Evolutionary conservation across 208 protist species (phyloP), one percentile per base, ranked within the genome.

Genomic region (Entamoeba dispar): DNA sequence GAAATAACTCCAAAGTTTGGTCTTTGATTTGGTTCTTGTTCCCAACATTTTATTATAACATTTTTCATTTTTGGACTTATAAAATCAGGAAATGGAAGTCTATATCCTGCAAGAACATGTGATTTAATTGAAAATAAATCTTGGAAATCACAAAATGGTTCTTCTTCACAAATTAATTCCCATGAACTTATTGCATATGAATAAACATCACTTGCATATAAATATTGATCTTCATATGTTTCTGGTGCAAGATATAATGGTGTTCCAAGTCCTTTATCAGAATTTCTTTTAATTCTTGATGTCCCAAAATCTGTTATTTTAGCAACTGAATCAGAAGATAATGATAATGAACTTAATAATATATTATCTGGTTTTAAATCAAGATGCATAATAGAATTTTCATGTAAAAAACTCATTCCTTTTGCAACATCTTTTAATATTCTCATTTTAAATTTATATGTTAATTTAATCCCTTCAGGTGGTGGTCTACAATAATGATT

Each of bases 291-390:
- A 69, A 69, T 69, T 69, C 55, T 14, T 69, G 55, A 69, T 2
- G 55, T 69, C 3, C 55, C 95, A 4, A 96, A 92, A 90, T 96
- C 95, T 31, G 94, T 95, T 19, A 96, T 92, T 91, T 96, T 96
- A 73, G 94, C 34, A 31, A 92, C 27, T 15, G 61, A 91, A 77
- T 91, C 17, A 15, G 55, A 69, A 22, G 12, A 27, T 14, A 69
- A 27, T 14, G 55, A 69, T 69, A 69, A 69, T 27, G 49, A 52
- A 27, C 49, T 50, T 49, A 95, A 38, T 49, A 95, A 95, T 14
- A 96, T 95, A 43, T 96, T 96, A 12, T 94, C 92, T 7, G 95
- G 94, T 93, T 96, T 96, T 15, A 95, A 92, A 91, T 96, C 95
- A 4, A 92, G 49, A 92, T 95, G 94, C 10, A 94, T 51, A 51